phyloP scores from a whole-genome alignment of 116 monocot genomes.

The Iris pallida region DNA sequence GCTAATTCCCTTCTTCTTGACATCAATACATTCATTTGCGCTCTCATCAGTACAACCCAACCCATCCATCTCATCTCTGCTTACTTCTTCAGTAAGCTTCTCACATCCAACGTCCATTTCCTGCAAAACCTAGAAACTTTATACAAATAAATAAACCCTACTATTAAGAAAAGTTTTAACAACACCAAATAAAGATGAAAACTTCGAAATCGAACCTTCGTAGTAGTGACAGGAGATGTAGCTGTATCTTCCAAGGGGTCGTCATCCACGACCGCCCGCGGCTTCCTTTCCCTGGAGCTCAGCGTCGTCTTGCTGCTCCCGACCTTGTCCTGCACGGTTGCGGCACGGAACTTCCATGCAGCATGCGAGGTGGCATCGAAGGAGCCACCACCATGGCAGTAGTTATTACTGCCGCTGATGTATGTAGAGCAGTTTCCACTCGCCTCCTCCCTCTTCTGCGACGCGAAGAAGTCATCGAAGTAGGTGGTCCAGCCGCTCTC shows the following conservation, averaged over 20 bases:
- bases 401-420: too few species aligned
- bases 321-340: background rate
- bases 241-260: constrained; percentile 47
- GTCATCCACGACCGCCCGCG: constrained; percentile 6
- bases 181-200: constrained; percentile 1
- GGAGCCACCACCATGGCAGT: background rate
- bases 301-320: constrained; percentile 24
- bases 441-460: background rate
- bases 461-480: constrained; percentile 12
- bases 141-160: background rate
- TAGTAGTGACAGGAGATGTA: constrained; percentile 31
- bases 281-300: constrained; percentile 26
- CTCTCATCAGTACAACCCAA: constrained; percentile 3
- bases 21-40: background rate
- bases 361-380: constrained; percentile 40
- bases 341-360: constrained; percentile 14
- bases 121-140: constrained; percentile 9
- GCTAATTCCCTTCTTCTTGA: constrained; percentile 37
- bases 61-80: background rate
- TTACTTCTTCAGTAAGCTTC: background rate
- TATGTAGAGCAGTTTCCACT: background rate
- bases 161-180: background rate
- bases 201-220: constrained; percentile 20
- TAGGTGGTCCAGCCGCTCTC: constrained; percentile 26
- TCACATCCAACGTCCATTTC: background rate